Percentiles rank a stretch among this genome's conserved stretches.
Evolutionary conservation across 1,284 basidiomycete species (phyloP).

Genomic region (Apiotrichum mycotoxinovorans): DNA sequence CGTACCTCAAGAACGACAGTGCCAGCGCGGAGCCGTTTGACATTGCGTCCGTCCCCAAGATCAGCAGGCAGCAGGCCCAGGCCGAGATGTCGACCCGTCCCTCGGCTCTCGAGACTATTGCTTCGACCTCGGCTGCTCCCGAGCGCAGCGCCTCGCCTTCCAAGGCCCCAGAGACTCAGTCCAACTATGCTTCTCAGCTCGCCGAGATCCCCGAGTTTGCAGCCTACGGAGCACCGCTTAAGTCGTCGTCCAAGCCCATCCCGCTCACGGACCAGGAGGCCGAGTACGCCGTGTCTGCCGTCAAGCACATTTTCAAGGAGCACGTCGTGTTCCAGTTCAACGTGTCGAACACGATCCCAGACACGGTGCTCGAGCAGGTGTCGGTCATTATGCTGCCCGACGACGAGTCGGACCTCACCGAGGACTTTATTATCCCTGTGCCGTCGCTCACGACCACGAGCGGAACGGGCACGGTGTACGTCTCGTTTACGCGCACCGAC

Average conservation of each 20-base stretch:
- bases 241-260: slow-evolving; percentile 73
- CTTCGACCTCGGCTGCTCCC: slow-evolving; percentile 56
- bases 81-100: slow-evolving; percentile 73
- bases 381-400: slow-evolving; percentile 87
- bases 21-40: slow-evolving; percentile 72
- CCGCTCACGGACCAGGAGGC: slow-evolving; percentile 96
- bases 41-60: slow-evolving; percentile 74
- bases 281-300: slow-evolving; percentile 93
- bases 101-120: slow-evolving; percentile 69
- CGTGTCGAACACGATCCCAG: slow-evolving; percentile 96
- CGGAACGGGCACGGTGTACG: slow-evolving; percentile 82
- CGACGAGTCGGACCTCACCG: slow-evolving; percentile 70
- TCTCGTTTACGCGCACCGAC: slow-evolving; percentile 81
- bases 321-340: slow-evolving; percentile 99
- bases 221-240: slow-evolving; percentile 79
- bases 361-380: slow-evolving; percentile 91
- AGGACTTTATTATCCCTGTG: slow-evolving; percentile 93
- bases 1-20: slow-evolving; percentile 78
- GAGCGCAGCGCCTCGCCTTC: slow-evolving; percentile 60
- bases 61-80: slow-evolving; percentile 82
- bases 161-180: slow-evolving; percentile 75
- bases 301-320: slow-evolving; percentile 95
- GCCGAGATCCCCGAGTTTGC: slow-evolving; percentile 80
- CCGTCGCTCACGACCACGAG: slow-evolving; percentile 64
- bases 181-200: slow-evolving; percentile 80